Percentiles rank a stretch among this genome's conserved stretches.
These are phyloP conservation scores for Hypoxylon fragiforme DNA, from an alignment of 495 filamentous ascomycete genomes.

Conservation along the genomic window DNA sequence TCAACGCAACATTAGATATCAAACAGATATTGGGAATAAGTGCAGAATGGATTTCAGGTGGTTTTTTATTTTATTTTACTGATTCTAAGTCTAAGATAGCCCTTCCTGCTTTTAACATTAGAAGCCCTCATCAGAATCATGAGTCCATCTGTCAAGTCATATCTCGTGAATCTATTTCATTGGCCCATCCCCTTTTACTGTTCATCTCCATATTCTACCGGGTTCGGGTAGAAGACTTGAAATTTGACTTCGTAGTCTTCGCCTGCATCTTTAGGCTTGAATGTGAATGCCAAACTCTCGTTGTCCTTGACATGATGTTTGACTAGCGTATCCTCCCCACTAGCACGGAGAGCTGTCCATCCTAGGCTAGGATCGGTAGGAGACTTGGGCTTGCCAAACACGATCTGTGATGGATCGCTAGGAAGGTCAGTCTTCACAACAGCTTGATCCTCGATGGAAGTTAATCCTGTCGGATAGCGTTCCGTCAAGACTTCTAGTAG, in stretches of 20 bases:
- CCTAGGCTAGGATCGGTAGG: conserved; percentile 39
- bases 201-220: conserved; percentile 47
- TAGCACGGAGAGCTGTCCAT: conserved; percentile 45
- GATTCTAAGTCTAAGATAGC: too few species aligned
- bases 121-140: too few species aligned
- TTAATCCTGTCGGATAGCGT: conserved; percentile 53
- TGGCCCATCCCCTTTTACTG: conserved; percentile 29
- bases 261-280: conserved; percentile 50
- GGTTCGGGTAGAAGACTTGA: conserved; percentile 64
- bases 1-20: too few species aligned
- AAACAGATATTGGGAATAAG: too few species aligned
- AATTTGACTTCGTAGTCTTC: conserved; percentile 61
- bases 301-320: conserved; percentile 56
- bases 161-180: too few species aligned
- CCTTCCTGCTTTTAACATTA: too few species aligned
- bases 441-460: conserved; percentile 18
- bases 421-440: conserved; percentile 43
- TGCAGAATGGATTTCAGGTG: too few species aligned
- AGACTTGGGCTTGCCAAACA: conserved; percentile 43
- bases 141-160: conserved; percentile 6
- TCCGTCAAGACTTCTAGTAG: conserved; percentile 60
- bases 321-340: conserved; percentile 42
- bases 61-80: too few species aligned
- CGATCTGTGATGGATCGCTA: conserved; percentile 44
- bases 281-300: conserved; percentile 70